A percentile compares a stretch with the other conserved stretches of the same genome.
These are phyloP conservation scores for Planoprotostelium fungivorum DNA, from an alignment of 78 protist species.

Conservation along the genomic window DNA sequence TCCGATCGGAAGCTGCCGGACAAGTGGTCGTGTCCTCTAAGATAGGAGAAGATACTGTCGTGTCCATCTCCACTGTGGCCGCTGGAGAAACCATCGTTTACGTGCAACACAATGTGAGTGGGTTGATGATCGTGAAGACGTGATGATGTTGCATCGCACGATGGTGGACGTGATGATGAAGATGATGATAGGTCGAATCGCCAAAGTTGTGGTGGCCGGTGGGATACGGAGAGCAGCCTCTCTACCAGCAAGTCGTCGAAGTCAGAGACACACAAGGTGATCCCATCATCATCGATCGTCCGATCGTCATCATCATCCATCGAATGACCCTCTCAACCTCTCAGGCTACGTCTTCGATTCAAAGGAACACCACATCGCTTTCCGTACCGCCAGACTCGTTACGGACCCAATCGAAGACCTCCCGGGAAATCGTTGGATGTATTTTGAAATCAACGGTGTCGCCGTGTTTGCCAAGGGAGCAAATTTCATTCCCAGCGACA, in stretches of 20 bases:
- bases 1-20: neutral
- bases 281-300: too few relatives aligned
- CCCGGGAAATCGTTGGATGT: neutral
- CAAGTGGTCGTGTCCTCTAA: too few relatives aligned
- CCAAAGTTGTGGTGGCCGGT: constrained; percentile 48
- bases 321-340: neutral
- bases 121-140: too few relatives aligned
- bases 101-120: too few relatives aligned
- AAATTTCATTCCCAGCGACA: constrained; percentile 60
- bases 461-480: constrained; percentile 59
- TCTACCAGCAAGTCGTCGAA: constrained; percentile 4
- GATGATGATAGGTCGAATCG: neutral
- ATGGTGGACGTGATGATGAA: too few relatives aligned
- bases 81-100: too few relatives aligned
- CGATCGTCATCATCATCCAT: too few relatives aligned
- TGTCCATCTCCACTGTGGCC: too few relatives aligned
- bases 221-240: constrained; percentile 36
- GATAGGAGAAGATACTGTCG: too few relatives aligned
- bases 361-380: constrained; percentile 9
- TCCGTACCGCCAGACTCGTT: constrained; percentile 15
- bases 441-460: constrained; percentile 26
- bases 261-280: neutral
- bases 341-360: neutral
- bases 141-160: too few relatives aligned
- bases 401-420: neutral